Evolutionary conservation across 1,139 yeast genomes (phyloP).

Genomic region (Hyphopichia fennica): DNA sequence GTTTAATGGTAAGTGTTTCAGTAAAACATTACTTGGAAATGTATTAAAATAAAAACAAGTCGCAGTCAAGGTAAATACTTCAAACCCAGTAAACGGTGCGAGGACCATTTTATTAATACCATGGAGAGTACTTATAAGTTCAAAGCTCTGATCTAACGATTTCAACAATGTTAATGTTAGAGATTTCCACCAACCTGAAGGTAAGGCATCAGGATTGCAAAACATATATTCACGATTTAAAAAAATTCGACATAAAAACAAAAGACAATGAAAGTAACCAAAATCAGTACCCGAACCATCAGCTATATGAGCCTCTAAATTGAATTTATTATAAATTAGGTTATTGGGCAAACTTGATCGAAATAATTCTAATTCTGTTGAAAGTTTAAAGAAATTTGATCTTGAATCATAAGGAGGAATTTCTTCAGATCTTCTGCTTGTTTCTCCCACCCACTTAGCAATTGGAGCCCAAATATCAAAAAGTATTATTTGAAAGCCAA

Average conservation of each 20-base stretch:
- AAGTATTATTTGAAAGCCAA: slow-evolving; percentile 25
- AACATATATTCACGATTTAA: slow-evolving; percentile 36
- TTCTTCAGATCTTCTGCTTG: slow-evolving; percentile 26
- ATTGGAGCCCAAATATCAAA: slow-evolving; percentile 34
- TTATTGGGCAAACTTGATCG: slow-evolving; percentile 21
- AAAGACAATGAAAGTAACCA: slow-evolving; percentile 37
- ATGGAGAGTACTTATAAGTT: slow-evolving; percentile 20
- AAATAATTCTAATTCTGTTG: slow-evolving; percentile 19
- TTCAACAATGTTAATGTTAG: slow-evolving; percentile 21
- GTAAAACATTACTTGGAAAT: slow-evolving; percentile 22
- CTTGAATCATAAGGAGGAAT: slow-evolving; percentile 27
- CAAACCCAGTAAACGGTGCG: slow-evolving; percentile 41
- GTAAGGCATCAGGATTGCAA: slow-evolving; percentile 27
- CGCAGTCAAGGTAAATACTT: slow-evolving; percentile 33
- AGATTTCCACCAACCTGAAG: slow-evolving; percentile 30
- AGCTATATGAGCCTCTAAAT: slow-evolving; percentile 31
- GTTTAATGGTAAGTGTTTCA: slow-evolving; percentile 10
- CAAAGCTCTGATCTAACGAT: slow-evolving; percentile 23
- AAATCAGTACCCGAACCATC: slow-evolving; percentile 32
- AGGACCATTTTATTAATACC: slow-evolving; percentile 31
- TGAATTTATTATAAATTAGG: slow-evolving; percentile 22
- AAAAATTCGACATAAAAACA: slow-evolving; percentile 31
- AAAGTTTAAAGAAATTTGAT: slow-evolving; percentile 23
- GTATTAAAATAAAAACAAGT: slow-evolving; percentile 32
- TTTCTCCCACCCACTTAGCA: slow-evolving; percentile 35